Percentiles rank a stretch among this genome's conserved stretches.
These are phyloP conservation scores for Aspergillus proliferans DNA, from an alignment of 2,329 filamentous ascomycete genomes.

Conservation along the genomic window DNA sequence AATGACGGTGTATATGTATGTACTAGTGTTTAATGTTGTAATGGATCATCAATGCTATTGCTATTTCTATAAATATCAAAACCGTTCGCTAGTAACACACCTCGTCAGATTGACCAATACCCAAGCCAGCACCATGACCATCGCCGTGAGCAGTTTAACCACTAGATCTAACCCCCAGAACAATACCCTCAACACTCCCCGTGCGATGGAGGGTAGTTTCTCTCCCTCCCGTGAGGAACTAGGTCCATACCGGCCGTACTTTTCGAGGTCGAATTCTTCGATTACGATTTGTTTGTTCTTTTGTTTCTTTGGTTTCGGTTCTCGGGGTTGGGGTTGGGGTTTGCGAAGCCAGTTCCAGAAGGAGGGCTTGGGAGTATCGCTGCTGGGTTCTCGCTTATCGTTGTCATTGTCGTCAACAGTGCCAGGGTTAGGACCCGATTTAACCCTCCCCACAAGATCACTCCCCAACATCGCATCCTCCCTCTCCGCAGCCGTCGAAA, in stretches of 20 bases:
- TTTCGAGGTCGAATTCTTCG: constrained; percentile 42
- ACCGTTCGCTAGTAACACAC: constrained; percentile 38
- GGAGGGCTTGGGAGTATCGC: neutral
- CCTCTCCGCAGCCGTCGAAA: constrained; percentile 37
- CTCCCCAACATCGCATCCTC: constrained; percentile 37
- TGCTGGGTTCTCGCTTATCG: neutral
- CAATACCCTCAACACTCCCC: constrained; percentile 30
- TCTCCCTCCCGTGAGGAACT: constrained; percentile 31
- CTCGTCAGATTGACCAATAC: constrained; percentile 33
- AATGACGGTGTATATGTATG: neutral
- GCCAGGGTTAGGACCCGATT: constrained; percentile 5
- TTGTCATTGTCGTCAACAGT: neutral
- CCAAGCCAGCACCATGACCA: constrained; percentile 38
- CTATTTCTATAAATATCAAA: constrained; percentile 16
- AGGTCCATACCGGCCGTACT: constrained; percentile 36
- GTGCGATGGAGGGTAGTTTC: constrained; percentile 33
- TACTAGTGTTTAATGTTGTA: neutral
- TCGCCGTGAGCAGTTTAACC: constrained; percentile 30
- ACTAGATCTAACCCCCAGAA: constrained; percentile 34
- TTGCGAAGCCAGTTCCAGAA: too few relatives aligned
- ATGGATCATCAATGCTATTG: neutral
- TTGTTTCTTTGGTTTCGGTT: constrained; percentile 11
- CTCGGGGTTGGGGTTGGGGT: neutral
- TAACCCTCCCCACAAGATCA: constrained; percentile 29
- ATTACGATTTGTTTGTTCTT: constrained; percentile 31